Conservation (phyloP, 2,329 filamentous ascomycete species). For the Trichoderma koningiopsis region DNA sequence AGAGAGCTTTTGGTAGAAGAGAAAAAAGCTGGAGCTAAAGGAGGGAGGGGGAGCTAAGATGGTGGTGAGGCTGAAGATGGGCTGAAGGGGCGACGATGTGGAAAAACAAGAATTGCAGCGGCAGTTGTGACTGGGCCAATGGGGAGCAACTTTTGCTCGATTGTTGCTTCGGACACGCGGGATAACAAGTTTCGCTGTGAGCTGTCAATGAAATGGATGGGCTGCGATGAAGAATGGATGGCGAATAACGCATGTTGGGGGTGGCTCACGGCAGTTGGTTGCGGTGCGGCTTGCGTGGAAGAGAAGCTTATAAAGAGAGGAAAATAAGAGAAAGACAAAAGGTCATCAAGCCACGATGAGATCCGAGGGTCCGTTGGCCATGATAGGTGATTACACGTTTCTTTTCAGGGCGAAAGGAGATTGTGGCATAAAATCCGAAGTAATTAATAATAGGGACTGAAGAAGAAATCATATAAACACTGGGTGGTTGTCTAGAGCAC, state of each 20-base stretch:
- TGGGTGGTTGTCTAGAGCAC: background rate
- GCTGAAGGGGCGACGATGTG: background rate
- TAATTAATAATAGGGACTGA: background rate
- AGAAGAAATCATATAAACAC: background rate
- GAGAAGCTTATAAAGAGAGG: background rate
- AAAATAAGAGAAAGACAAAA: background rate
- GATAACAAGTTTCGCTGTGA: background rate
- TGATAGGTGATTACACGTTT: background rate
- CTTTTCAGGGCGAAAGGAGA: background rate
- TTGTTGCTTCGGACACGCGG: background rate
- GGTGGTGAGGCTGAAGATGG: slow-evolving; percentile 4
- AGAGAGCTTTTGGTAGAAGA: background rate
- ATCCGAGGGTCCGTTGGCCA: slow-evolving; percentile 2
- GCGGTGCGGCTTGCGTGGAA: background rate
- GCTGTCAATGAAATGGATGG: background rate
- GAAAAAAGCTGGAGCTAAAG: background rate
- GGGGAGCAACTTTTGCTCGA: background rate
- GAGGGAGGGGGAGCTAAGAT: background rate
- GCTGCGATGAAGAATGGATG: background rate
- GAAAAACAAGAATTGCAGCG: background rate
- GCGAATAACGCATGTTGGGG: background rate
- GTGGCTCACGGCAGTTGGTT: background rate
- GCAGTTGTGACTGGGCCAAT: background rate
- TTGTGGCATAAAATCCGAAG: background rate
- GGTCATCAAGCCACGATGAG: background rate